phyloP scores from a whole-genome alignment of 805 yeast species.

The Cyberlindnera amylophila region DNA sequence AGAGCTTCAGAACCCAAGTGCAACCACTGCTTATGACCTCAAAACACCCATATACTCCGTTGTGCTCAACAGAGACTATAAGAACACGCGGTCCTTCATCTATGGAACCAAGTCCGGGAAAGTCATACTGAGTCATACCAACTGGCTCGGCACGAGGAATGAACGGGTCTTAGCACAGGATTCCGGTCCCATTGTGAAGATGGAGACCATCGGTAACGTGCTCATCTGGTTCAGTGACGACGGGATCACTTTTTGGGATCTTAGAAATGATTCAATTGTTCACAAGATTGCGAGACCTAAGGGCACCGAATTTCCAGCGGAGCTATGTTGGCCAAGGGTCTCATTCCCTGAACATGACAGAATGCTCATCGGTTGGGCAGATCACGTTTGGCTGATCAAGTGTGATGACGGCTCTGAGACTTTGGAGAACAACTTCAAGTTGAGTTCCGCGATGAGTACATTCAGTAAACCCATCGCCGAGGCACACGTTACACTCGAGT shows the following conservation, averaged over 20 bases:
- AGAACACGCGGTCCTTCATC: constrained; percentile 57
- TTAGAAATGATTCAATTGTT: constrained; percentile 45
- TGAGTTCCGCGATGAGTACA: constrained; percentile 41
- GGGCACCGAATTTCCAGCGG: constrained; percentile 54
- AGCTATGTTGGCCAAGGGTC: constrained; percentile 79
- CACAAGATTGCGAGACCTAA: constrained; percentile 53
- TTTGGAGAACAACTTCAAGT: constrained; percentile 16
- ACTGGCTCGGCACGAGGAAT: constrained; percentile 82
- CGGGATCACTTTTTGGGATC: constrained; percentile 70
- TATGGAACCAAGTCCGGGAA: constrained; percentile 92
- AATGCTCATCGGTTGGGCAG: constrained; percentile 79
- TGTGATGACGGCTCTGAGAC: constrained; percentile 30
- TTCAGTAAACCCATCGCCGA: constrained; percentile 41
- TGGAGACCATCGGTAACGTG: constrained; percentile 60
- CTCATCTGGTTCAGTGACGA: constrained; percentile 80
- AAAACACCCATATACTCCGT: constrained; percentile 87
- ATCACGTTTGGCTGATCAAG: constrained; percentile 67
- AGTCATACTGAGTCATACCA: constrained; percentile 65
- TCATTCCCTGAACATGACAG: constrained; percentile 62
- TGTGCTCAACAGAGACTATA: constrained; percentile 69
- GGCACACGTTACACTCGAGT: constrained; percentile 40
- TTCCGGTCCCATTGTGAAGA: constrained; percentile 67
- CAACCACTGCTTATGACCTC: constrained; percentile 61
- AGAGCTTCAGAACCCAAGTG: constrained; percentile 16
- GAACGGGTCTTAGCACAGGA: constrained; percentile 56